Evolutionary conservation across 164 flowering plant species (phyloP), one percentile per base, ranked within the genome.

Genomic region (Aristolochia contorta): DNA sequence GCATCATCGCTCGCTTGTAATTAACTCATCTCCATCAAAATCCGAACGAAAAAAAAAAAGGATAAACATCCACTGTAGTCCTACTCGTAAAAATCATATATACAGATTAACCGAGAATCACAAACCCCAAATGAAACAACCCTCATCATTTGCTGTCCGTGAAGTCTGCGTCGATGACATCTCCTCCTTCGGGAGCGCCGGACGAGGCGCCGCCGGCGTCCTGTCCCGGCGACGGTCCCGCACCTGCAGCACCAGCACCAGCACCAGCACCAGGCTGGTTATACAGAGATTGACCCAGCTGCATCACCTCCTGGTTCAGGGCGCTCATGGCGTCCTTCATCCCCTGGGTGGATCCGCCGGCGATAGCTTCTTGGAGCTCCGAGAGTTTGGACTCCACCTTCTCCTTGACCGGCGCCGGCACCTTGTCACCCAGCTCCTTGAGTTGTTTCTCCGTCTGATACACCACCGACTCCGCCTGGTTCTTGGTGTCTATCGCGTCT

Each of bases 401-500:
- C 63, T 84, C 87, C 65, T 81, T 84, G 12, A 86, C 82, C 0
- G 76, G 63, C 5, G 64, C 86, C 20, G 86, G 89, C 12, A 84
- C 87, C 67, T 86, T 86, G 56, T 84, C 89, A 59, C 89, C 93
- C 43, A 84, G 68, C 69, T 86, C 93, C 73, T 81, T 86, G 64
- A 86, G 63, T 60, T 86, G 93, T 75, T 84, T 86, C 69, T 86
- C 93, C 0, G 93, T 82, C 73, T 86, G 93, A 74, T 86, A 86
- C 8, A 82, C 77, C 19, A 84, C 77, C 6, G 93, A 84, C 45
- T 86, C 93, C 0, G 89, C 85, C 55, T 83, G 93, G 65, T 86
- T 84, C 79, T 84, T 84, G 12, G 89, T 84, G 79, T 86, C 93
- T 9, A 86, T 82, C 21, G 93, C 84, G 45, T 86, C 89, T 56